Conservation (phyloP, 2,329 filamentous ascomycete species). For the Exophiala sideris region DNA sequence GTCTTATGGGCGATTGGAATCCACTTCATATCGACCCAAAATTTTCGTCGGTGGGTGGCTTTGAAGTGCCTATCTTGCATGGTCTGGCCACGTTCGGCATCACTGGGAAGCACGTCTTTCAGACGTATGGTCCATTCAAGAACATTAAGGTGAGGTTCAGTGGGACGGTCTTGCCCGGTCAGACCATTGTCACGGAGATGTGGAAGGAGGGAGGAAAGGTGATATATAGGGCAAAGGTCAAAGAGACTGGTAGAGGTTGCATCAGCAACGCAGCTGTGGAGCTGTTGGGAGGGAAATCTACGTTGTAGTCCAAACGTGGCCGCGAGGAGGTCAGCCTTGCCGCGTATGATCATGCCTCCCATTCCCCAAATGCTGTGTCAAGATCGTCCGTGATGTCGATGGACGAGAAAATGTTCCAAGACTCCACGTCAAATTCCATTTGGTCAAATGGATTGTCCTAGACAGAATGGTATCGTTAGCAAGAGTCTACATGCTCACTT, state of each 20-base stretch:
- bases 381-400: neutral
- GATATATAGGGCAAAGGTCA: conserved; percentile 80
- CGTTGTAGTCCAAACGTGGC: neutral
- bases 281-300: conserved; percentile 40
- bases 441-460: neutral
- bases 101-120: conserved; percentile 81
- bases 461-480: neutral
- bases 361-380: neutral
- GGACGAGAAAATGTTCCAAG: neutral
- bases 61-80: conserved; percentile 90
- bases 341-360: neutral
- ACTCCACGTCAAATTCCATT: neutral
- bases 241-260: conserved; percentile 86
- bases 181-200: conserved; percentile 88
- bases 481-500: neutral
- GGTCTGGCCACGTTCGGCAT: conserved; percentile 92
- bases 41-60: conserved; percentile 91
- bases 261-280: conserved; percentile 63
- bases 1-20: conserved; percentile 90
- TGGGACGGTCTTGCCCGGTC: conserved; percentile 65
- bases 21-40: conserved; percentile 91
- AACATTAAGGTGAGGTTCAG: conserved; percentile 91
- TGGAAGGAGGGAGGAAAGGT: conserved; percentile 73
- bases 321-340: neutral
- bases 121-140: conserved; percentile 76